phyloP scores from a whole-genome alignment of 495 filamentous ascomycete genomes.

The Penicillium simplicissimum region DNA sequence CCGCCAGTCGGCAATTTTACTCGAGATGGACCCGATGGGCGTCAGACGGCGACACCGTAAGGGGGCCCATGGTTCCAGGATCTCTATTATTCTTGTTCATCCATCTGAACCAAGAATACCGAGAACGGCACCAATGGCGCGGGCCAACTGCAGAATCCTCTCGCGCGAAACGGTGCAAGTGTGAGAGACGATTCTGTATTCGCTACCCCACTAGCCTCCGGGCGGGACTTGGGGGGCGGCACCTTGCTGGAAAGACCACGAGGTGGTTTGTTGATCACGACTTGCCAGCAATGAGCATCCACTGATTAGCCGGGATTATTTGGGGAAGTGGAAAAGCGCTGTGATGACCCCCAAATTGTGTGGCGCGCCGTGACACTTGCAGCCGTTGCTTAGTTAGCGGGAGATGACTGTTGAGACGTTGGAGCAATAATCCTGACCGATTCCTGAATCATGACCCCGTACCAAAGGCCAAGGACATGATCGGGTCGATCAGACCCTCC shows the following conservation, averaged over 20 bases:
- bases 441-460: slow-evolving; percentile 22
- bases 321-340: background rate
- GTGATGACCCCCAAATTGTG: slow-evolving; percentile 13
- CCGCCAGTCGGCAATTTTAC: background rate
- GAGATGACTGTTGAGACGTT: background rate
- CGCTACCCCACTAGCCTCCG: slow-evolving; percentile 1
- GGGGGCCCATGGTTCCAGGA: background rate
- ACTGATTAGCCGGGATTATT: background rate
- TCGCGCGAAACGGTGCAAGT: background rate
- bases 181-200: background rate
- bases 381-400: background rate
- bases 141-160: background rate
- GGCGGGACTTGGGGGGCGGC: background rate
- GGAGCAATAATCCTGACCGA: background rate
- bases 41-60: background rate
- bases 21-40: background rate
- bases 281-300: background rate
- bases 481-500: slow-evolving; percentile 16
- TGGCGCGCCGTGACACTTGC: slow-evolving; percentile 6
- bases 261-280: background rate
- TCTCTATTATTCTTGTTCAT: background rate
- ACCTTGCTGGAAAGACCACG: background rate
- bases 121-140: slow-evolving; percentile 15
- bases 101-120: slow-evolving; percentile 11
- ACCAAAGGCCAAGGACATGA: slow-evolving; percentile 9